These are phyloP conservation scores for Brachypodium distachyon DNA, from an alignment of 202 grass and related monocot species.

Conservation along the genomic window DNA sequence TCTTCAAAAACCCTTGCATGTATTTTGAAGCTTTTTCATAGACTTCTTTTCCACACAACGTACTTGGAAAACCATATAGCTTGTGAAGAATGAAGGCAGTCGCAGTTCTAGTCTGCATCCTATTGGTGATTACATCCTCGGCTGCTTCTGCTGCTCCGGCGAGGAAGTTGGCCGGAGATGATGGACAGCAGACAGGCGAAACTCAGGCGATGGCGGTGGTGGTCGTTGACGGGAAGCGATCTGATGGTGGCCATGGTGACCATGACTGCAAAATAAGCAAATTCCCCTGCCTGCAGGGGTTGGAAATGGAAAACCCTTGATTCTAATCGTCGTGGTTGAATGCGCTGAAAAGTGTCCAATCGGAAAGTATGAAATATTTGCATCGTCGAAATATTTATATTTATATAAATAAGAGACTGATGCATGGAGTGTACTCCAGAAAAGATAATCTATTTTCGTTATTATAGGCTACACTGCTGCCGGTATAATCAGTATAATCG, in stretches of 20 bases:
- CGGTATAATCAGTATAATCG: no score
- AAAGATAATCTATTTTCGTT: neutral
- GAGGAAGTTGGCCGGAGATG: neutral
- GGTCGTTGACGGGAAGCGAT: neutral
- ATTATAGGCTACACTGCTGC: neutral
- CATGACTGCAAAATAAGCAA: neutral
- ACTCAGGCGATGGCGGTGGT: neutral
- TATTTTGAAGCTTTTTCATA: neutral
- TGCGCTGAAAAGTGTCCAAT: no score
- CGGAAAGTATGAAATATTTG: no score
- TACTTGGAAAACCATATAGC: no score
- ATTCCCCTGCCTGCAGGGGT: neutral
- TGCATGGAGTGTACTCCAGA: no score
- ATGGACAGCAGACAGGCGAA: neutral
- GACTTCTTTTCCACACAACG: neutral
- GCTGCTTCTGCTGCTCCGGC: neutral
- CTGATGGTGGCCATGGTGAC: slow-evolving; percentile 7
- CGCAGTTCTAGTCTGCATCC: neutral
- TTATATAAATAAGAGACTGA: neutral
- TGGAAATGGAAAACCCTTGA: neutral
- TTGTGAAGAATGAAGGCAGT: slow-evolving; percentile 7
- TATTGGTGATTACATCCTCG: neutral
- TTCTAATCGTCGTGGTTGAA: no score
- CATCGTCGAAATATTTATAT: neutral
- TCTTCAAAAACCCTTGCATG: neutral